A percentile compares a stretch with the other conserved stretches of the same genome.
These are phyloP conservation scores for Pleodorina starrii DNA, from an alignment of 139 green algal genomes.

Conservation along the genomic window DNA sequence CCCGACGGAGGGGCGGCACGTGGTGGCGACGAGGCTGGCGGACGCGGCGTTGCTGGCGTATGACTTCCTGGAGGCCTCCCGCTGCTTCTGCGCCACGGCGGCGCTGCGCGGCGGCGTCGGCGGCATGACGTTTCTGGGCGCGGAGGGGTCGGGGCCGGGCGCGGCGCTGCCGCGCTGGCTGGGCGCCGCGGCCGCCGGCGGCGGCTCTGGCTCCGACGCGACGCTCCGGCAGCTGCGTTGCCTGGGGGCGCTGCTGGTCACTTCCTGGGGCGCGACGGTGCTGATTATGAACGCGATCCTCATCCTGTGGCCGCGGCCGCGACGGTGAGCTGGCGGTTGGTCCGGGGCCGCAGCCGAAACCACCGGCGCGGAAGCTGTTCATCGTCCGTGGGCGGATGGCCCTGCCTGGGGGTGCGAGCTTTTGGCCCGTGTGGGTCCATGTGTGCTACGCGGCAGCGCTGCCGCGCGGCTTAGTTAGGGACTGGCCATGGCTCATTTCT, in stretches of 20 bases:
- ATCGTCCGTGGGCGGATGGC: no score
- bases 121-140: neutral
- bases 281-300: slow-evolving; percentile 5
- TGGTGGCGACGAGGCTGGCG: neutral
- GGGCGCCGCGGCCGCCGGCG: no score
- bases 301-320: neutral
- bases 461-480: no score
- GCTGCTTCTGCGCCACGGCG: neutral
- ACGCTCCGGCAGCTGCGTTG: neutral
- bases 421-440: no score
- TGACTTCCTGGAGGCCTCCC: neutral
- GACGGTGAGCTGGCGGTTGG: neutral
- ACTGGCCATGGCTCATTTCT: no score
- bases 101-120: no score
- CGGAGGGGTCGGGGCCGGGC: neutral
- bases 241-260: slow-evolving; percentile 36
- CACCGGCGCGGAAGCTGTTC: no score
- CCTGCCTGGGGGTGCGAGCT: no score
- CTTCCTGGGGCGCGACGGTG: neutral
- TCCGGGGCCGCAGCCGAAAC: neutral
- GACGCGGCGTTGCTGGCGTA: neutral
- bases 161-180: no score
- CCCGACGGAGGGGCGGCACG: neutral
- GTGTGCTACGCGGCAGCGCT: no score
- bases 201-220: no score